These are phyloP conservation scores for Pseudevernia furfuracea DNA, from an alignment of 495 filamentous ascomycete species.

Conservation along the genomic window DNA sequence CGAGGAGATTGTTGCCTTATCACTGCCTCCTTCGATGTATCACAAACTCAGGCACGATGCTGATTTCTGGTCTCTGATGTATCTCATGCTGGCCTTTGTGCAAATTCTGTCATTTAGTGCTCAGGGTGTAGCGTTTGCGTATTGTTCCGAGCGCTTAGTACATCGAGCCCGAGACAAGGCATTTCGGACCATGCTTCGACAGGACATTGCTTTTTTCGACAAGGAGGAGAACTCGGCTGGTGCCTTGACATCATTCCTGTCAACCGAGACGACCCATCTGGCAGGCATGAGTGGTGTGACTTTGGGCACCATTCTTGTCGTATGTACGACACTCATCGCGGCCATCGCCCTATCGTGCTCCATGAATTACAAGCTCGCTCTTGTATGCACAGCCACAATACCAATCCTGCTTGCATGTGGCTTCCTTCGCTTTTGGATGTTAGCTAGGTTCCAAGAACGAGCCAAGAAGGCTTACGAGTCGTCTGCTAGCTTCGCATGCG, in stretches of 20 bases:
- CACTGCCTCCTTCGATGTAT: slow-evolving; percentile 40
- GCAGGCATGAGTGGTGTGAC: slow-evolving; percentile 74
- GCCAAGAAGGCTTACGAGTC: slow-evolving; percentile 64
- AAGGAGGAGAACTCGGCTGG: slow-evolving; percentile 76
- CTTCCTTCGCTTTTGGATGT: slow-evolving; percentile 79
- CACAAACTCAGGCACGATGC: slow-evolving; percentile 54
- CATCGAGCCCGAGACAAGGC: slow-evolving; percentile 70
- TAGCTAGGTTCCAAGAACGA: slow-evolving; percentile 63
- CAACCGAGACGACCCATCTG: slow-evolving; percentile 77
- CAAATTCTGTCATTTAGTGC: slow-evolving; percentile 60
- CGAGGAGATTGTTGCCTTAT: slow-evolving; percentile 68
- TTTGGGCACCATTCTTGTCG: slow-evolving; percentile 70
- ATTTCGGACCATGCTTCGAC: slow-evolving; percentile 83
- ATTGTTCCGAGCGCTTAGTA: slow-evolving; percentile 75
- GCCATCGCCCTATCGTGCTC: slow-evolving; percentile 57
- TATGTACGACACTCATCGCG: slow-evolving; percentile 63
- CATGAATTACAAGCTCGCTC: slow-evolving; percentile 84
- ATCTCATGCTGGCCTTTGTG: slow-evolving; percentile 80
- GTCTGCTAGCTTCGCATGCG: slow-evolving; percentile 78
- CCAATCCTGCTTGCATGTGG: slow-evolving; percentile 73
- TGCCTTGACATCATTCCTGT: slow-evolving; percentile 75
- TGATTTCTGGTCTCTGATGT: slow-evolving; percentile 92
- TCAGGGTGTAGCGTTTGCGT: slow-evolving; percentile 72
- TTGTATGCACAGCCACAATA: slow-evolving; percentile 72
- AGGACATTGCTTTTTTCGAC: slow-evolving; percentile 88